Evolutionary conservation across 2,329 filamentous ascomycete genomes (phyloP).

Genomic region (Aureobasidium vineae): DNA sequence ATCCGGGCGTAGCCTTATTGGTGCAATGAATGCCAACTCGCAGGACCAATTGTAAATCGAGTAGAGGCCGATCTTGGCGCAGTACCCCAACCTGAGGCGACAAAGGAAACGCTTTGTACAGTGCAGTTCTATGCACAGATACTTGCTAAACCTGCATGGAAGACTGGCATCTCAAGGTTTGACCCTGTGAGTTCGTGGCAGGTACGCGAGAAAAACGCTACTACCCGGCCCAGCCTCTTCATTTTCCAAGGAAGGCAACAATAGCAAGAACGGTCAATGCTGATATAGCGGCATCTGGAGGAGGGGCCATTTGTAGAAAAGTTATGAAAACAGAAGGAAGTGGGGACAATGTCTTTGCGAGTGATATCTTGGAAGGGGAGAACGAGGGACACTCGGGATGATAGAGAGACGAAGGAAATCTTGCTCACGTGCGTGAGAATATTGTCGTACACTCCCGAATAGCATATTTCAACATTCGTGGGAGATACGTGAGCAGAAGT

Average conservation of each 20-base stretch:
- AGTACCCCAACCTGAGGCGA: conserved; percentile 21
- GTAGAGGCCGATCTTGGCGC: conserved; percentile 22
- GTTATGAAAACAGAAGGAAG: conserved; percentile 19
- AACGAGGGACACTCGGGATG: background rate
- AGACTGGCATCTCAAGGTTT: background rate
- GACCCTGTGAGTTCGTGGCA: conserved; percentile 1
- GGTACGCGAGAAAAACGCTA: conserved; percentile 1
- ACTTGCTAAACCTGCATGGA: background rate
- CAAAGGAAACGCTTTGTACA: conserved; percentile 8
- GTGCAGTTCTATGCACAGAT: conserved; percentile 3
- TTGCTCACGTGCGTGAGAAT: background rate
- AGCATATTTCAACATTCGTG: too few species aligned
- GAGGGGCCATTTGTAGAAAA: conserved; percentile 6
- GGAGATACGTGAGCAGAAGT: background rate
- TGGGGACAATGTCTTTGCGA: conserved; percentile 10
- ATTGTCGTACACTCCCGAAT: background rate
- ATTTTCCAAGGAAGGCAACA: background rate
- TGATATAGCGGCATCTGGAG: conserved; percentile 1
- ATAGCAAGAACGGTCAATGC: conserved; percentile 3
- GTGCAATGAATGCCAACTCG: conserved; percentile 7
- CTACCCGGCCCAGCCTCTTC: conserved; percentile 2
- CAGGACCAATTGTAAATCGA: conserved; percentile 19
- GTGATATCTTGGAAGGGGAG: background rate
- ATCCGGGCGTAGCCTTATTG: conserved; percentile 18
- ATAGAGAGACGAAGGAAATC: background rate